phyloP scores from a whole-genome alignment of 2,329 filamentous ascomycete species.

The Mollisiaceae sp. region DNA sequence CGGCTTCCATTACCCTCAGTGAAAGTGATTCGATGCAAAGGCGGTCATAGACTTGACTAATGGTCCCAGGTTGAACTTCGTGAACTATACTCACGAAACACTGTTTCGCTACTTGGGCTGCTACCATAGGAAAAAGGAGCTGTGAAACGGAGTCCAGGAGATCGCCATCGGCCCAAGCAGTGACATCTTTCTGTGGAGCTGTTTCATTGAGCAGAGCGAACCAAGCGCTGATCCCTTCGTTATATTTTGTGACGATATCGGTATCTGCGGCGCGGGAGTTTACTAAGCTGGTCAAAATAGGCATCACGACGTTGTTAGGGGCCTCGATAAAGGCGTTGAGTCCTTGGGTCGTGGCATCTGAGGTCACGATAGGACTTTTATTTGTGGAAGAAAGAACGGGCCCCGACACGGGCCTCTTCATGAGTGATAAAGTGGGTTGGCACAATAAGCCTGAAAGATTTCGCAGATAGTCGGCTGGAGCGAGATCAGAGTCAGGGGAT shows the following conservation, averaged over 20 bases:
- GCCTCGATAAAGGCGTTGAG: neutral
- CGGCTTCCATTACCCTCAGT: neutral
- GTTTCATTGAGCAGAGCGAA: neutral
- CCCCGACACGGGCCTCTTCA: neutral
- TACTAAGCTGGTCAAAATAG: neutral
- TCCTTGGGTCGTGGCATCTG: neutral
- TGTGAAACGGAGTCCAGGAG: neutral
- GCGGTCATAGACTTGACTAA: neutral
- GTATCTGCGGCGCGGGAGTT: neutral
- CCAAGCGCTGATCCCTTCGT: neutral
- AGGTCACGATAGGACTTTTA: no score
- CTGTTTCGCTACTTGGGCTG: neutral
- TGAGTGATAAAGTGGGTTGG: neutral
- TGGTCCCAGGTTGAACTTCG: neutral
- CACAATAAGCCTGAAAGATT: neutral
- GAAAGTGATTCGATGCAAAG: neutral
- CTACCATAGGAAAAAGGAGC: neutral
- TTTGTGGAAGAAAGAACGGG: neutral
- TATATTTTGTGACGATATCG: neutral
- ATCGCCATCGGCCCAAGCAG: neutral
- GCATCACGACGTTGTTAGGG: neutral
- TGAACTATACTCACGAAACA: neutral
- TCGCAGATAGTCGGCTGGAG: neutral
- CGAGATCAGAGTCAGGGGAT: neutral
- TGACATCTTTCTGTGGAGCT: neutral